Evolutionary conservation across 495 filamentous ascomycete genomes (phyloP).

Genomic region (Hyphodiscus hymeniophilus): DNA sequence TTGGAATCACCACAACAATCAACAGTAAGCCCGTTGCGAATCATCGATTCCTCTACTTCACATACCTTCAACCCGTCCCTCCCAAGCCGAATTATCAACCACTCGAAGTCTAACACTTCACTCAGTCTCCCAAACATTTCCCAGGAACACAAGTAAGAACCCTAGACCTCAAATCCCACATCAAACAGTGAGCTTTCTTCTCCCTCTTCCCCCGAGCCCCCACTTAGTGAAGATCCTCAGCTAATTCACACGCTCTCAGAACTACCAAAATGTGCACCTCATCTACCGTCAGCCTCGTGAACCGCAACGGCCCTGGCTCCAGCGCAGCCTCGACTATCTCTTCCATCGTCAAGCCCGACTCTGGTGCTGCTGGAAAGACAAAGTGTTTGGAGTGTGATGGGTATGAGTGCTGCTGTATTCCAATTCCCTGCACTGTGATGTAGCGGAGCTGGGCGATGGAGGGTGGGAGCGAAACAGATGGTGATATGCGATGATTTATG

Average conservation of each 20-base stretch:
- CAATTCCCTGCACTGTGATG: conserved; percentile 35
- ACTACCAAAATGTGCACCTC: conserved; percentile 18
- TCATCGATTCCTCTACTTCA: too few species aligned
- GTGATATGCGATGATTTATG: not conserved
- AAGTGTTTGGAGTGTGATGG: conserved; percentile 37
- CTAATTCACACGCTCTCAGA: too few species aligned
- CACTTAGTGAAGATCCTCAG: too few species aligned
- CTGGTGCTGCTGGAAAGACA: conserved; percentile 29
- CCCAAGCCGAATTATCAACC: too few species aligned
- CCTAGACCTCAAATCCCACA: too few species aligned
- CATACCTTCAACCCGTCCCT: too few species aligned
- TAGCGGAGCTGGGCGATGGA: conserved; percentile 8
- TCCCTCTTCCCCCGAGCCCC: not conserved
- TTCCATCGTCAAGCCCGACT: conserved; percentile 33
- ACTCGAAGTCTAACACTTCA: too few species aligned
- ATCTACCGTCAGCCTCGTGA: conserved; percentile 9
- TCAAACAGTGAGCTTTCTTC: too few species aligned
- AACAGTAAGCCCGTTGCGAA: too few species aligned
- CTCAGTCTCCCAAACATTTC: too few species aligned
- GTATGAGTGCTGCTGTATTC: conserved; percentile 40
- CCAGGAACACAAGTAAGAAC: too few species aligned
- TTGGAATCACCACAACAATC: too few species aligned
- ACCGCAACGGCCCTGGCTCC: conserved; percentile 32
- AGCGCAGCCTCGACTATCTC: conserved; percentile 31
- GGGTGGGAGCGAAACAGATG: not conserved